Evolutionary conservation across 2,329 filamentous ascomycete genomes (phyloP).

Genomic region (Pseudopithomyces maydicus): DNA sequence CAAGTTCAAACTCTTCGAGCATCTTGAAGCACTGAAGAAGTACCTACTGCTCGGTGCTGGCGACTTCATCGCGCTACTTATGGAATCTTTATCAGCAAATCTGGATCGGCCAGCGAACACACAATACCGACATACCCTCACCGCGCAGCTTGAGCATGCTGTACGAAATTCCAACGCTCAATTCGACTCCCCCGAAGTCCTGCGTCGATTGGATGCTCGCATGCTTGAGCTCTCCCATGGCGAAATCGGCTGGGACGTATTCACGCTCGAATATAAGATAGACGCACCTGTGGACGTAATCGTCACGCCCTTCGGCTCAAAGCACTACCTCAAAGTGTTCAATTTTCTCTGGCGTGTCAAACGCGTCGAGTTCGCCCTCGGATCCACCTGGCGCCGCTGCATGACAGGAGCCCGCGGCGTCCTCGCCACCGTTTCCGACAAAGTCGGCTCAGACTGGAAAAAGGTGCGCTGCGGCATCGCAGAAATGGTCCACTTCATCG

Average conservation of each 20-base stretch:
- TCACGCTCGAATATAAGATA: conserved; percentile 98
- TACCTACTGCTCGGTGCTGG: conserved; percentile 94
- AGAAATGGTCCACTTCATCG: conserved; percentile 98
- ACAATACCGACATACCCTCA: conserved; percentile 94
- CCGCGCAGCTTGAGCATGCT: conserved; percentile 96
- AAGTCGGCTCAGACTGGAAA: conserved; percentile 84
- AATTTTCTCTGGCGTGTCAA: conserved; percentile 99
- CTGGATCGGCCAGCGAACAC: conserved; percentile 94
- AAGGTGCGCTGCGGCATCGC: conserved; percentile 84
- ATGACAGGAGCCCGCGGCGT: conserved; percentile 96
- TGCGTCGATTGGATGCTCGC: conserved; percentile 90
- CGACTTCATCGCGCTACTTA: conserved; percentile 94
- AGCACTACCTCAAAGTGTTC: conserved; percentile 98
- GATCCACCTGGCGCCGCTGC: conserved; percentile 89
- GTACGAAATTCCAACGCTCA: conserved; percentile 97
- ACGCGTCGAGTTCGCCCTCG: conserved; percentile 91
- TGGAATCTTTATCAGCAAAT: conserved; percentile 93
- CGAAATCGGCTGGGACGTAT: conserved; percentile 98
- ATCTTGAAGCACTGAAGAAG: conserved; percentile 88
- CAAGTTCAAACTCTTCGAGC: conserved; percentile 94
- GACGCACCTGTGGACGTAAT: conserved; percentile 96
- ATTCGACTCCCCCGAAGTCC: conserved; percentile 88
- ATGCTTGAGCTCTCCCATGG: conserved; percentile 97
- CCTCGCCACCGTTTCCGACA: conserved; percentile 74
- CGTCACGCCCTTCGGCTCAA: conserved; percentile 91